phyloP scores from a whole-genome alignment of 2,329 filamentous ascomycete species.

The Xylaria polymorpha region DNA sequence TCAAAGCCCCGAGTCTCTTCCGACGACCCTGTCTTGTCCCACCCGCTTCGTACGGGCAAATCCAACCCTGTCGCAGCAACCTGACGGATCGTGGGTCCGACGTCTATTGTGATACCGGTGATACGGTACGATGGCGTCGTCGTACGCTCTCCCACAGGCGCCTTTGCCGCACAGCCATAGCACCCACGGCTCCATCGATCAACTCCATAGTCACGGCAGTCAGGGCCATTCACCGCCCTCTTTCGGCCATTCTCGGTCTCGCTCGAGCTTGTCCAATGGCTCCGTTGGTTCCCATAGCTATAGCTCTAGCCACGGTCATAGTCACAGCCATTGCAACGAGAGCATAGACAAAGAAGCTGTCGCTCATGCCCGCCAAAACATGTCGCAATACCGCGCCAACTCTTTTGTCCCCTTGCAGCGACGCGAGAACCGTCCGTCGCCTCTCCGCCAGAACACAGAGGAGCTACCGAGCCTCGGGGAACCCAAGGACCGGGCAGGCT shows the following conservation, averaged over 20 bases:
- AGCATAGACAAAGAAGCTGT: slow-evolving; percentile 45
- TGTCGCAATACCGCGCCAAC: slow-evolving; percentile 51
- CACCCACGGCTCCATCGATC: slow-evolving; percentile 50
- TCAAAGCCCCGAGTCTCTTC: not conserved
- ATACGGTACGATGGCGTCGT: slow-evolving; percentile 58
- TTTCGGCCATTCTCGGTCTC: slow-evolving; percentile 54
- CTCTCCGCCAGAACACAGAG: slow-evolving; percentile 48
- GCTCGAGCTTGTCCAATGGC: slow-evolving; percentile 47
- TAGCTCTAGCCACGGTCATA: slow-evolving; percentile 44
- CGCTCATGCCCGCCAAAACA: slow-evolving; percentile 44
- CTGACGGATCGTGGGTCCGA: not conserved
- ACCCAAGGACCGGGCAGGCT: slow-evolving; percentile 33
- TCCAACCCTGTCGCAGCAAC: not conserved
- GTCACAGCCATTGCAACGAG: slow-evolving; percentile 36
- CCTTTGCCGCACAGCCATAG: slow-evolving; percentile 56
- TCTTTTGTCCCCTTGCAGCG: slow-evolving; percentile 50
- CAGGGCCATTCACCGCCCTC: slow-evolving; percentile 55
- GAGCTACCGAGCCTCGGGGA: slow-evolving; percentile 42
- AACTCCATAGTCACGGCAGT: slow-evolving; percentile 51
- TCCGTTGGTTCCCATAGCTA: slow-evolving; percentile 48
- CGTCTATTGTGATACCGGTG: slow-evolving; percentile 7
- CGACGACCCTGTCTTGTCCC: not conserved
- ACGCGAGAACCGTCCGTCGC: slow-evolving; percentile 51
- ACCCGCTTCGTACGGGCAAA: not conserved
- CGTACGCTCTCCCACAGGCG: slow-evolving; percentile 65